Evolutionary conservation across 441 rosid genomes (phyloP), one percentile per base, ranked within the genome.

Genomic region (Populus hybrid): DNA sequence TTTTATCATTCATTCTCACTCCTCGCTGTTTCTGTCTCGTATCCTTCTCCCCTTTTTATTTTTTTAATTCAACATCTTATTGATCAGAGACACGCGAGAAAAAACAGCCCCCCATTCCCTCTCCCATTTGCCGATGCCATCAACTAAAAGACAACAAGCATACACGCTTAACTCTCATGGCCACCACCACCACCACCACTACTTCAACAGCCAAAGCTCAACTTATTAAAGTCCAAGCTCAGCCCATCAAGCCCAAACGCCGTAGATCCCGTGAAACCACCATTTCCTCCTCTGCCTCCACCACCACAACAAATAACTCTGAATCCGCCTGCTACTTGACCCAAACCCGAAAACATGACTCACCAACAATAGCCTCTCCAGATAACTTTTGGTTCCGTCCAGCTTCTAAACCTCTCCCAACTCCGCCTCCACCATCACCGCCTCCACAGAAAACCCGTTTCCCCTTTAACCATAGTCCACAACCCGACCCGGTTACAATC

Each of bases 191-290:
- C 18, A 38, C 81, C 2, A 72, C 80, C 18, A 16, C 77, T 1
- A 30, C 82, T 8, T 18, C 84, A 5, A 46, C 82, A 12, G 46
- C 82, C 4, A 69, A 80, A 59, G 63, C 91, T 8, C 84, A 84
- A 18, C 86, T 80, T 9, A 59, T 59, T 71, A 86, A 85, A 79
- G 71, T 86, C 77, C 89, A 84, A 73, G 73, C 83, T 75, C 88
- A 85, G 78, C 86, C 89, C 87, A 75, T 78, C 30, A 88, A 90
- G 84, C 90, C 89, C 84, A 88, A 83, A 77, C 93, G 91, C 86
- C 91, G 92, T 78, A 86, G 77, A 79, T 87, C 79, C 84, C 85
- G 89, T 40, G 88, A 90, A 80, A 88, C 89, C 80, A 85, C 90
- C 82, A 89, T 82, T 82, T 84, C 88, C 79, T 80, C 93, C 76